These are phyloP conservation scores for Phytophthora sp. DNA, from an alignment of 352 stramenopile species.

Conservation along the genomic window DNA sequence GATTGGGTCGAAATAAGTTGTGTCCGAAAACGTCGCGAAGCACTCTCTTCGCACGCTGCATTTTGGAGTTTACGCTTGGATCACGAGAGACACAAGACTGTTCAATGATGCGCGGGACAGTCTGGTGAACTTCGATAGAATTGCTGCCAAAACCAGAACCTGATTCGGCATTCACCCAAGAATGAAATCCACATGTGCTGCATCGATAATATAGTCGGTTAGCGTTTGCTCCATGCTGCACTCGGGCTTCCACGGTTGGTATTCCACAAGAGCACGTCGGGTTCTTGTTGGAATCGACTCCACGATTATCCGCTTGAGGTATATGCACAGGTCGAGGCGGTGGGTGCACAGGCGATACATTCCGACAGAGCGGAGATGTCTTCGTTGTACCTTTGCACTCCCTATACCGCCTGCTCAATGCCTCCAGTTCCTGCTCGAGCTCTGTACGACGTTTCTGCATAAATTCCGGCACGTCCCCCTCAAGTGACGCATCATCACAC, in stretches of 20 bases:
- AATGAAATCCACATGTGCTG: constrained; percentile 77
- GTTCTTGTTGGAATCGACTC: constrained; percentile 22
- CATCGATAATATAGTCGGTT: constrained; percentile 76
- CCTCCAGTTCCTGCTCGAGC: constrained; percentile 68
- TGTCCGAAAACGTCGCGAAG: constrained; percentile 95
- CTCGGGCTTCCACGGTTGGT: constrained; percentile 54
- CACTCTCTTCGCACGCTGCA: constrained; percentile 72
- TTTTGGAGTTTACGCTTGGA: constrained; percentile 63
- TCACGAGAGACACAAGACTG: constrained; percentile 54
- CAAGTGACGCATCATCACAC: constrained; percentile 82
- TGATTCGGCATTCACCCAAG: constrained; percentile 57
- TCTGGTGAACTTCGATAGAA: constrained; percentile 16
- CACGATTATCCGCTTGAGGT: constrained; percentile 9
- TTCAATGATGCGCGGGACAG: constrained; percentile 19
- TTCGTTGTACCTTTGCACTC: constrained; percentile 49
- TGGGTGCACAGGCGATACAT: constrained; percentile 20
- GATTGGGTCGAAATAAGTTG: constrained; percentile 93
- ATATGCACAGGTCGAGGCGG: constrained; percentile 13
- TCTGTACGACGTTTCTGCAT: constrained; percentile 51
- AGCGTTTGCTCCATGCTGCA: constrained; percentile 75
- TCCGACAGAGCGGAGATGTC: constrained; percentile 21
- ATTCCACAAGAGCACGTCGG: constrained; percentile 71
- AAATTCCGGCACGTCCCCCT: constrained; percentile 69
- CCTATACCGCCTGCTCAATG: constrained; percentile 63
- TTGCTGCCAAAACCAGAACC: constrained; percentile 10